phyloP scores from a whole-genome alignment of 208 protist species.

The Trypanosoma mega region DNA sequence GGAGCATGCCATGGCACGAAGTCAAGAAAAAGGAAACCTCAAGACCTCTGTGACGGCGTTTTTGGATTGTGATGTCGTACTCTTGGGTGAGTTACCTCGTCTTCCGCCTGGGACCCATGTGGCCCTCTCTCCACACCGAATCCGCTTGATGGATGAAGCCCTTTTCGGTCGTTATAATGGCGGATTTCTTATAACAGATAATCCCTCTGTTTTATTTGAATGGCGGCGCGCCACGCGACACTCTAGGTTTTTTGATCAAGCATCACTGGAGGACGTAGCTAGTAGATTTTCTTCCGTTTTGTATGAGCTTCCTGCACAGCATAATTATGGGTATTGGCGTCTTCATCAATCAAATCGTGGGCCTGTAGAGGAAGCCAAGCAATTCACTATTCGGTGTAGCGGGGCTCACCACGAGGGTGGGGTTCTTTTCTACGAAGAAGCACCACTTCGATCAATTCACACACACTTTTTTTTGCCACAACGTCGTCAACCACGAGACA shows the following conservation, averaged over 20 bases:
- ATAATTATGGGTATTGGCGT: conserved; percentile 90
- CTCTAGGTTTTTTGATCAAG: conserved; percentile 79
- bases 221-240: conserved; percentile 59
- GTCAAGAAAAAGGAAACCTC: conserved; percentile 1
- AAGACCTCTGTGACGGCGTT: conserved; percentile 39
- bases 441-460: conserved; percentile 65
- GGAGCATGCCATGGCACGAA: conserved; percentile 50
- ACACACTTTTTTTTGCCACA: conserved; percentile 55
- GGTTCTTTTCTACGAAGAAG: conserved; percentile 52
- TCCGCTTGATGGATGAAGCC: conserved; percentile 40
- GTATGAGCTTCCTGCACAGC: conserved; percentile 53
- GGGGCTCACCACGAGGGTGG: background rate
- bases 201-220: conserved; percentile 42
- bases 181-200: conserved; percentile 48
- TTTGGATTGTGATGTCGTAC: conserved; percentile 74
- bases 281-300: conserved; percentile 28
- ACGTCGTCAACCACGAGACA: conserved; percentile 24
- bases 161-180: conserved; percentile 81
- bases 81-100: conserved; percentile 45
- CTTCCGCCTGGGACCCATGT: conserved; percentile 33
- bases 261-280: conserved; percentile 63
- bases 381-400: conserved; percentile 47
- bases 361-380: conserved; percentile 31
- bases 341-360: conserved; percentile 44
- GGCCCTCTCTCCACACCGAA: conserved; percentile 67